Conservation (phyloP, 2,329 filamentous ascomycete species). For the Colletotrichum karsti region DNA sequence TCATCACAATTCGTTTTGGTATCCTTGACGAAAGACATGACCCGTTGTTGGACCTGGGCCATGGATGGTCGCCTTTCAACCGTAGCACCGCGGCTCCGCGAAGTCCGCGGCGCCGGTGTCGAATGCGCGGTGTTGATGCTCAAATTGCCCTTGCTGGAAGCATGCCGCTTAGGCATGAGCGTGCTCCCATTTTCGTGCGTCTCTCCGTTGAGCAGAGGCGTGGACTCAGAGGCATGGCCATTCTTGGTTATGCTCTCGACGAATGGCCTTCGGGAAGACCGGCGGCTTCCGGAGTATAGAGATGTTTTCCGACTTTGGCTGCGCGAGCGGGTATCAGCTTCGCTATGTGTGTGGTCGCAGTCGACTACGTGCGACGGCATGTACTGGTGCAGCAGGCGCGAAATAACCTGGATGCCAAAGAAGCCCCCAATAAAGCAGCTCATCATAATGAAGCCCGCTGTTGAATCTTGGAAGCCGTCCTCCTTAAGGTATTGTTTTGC, state of each 20-base stretch:
- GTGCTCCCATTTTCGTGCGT: constrained; percentile 36
- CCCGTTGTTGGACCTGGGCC: constrained; percentile 60
- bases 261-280: constrained; percentile 36
- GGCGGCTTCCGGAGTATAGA: constrained; percentile 35
- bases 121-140: constrained; percentile 21
- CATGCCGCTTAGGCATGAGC: constrained; percentile 36
- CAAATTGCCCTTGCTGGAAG: constrained; percentile 38
- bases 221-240: constrained; percentile 50
- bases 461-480: constrained; percentile 71
- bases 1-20: constrained; percentile 71
- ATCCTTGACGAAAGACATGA: constrained; percentile 73
- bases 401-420: constrained; percentile 78
- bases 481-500: constrained; percentile 80
- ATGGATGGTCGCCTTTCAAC: constrained; percentile 62
- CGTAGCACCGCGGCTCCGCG: constrained; percentile 36
- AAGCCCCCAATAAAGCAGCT: constrained; percentile 76
- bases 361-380: constrained; percentile 84
- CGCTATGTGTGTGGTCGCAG: constrained; percentile 76
- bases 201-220: constrained; percentile 53
- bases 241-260: constrained; percentile 23
- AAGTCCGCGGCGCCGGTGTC: constrained; percentile 16
- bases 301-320: constrained; percentile 28
- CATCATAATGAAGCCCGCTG: constrained; percentile 75
- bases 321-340: constrained; percentile 35
- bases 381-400: constrained; percentile 75